Evolutionary conservation across 768 basidiomycete genomes (phyloP), one percentile per base, ranked within the genome.

Genomic region (Hericium erinaceus): DNA sequence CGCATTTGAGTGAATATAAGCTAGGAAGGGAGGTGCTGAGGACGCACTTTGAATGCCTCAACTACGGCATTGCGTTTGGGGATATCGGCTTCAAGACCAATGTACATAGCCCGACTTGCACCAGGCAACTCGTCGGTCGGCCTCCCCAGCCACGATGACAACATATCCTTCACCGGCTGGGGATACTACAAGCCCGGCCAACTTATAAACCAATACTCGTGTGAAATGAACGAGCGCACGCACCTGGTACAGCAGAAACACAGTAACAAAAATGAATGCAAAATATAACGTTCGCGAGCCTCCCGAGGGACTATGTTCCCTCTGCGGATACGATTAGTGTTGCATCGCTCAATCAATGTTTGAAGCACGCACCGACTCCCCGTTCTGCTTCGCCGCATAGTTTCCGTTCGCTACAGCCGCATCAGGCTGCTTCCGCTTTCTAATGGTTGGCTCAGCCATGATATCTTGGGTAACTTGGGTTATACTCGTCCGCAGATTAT

Each of bases 31-130:
- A 3, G 50, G 33, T 13, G 41, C 6, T 24, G 38, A 15, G 26
- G 1, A 67, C 79, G 62, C 61, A 92, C 91, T 75, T 80, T 82
- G 77, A 95, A 92, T 0, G 94, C 91, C 6, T 78, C 76, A 13
- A 87, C 81, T 10, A 95, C 75, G 0, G 88, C 91, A 49, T 84
- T 79, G 39, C 83, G 79, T 68, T 82, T 87, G 22, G 69, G 64
- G 7, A 74, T 65, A 66, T 95, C 93, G 0, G 85, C 81, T 16
- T 67, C 54, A 56, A 82, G 75, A 18, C 67, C 65, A n/a, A 66
- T 48, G 38, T 40, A 56, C 4, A 22, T 48, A 2, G 55, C 57
- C 26, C 51, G 52, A n/a, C 57, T 60, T 49, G 55, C 55, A 9
- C 68, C 69, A 20, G 66, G 64, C 26, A 70, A 38, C 37, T 40